Evolutionary conservation across 1,284 basidiomycete genomes (phyloP).

Genomic region (Ganoderma lucidum): DNA sequence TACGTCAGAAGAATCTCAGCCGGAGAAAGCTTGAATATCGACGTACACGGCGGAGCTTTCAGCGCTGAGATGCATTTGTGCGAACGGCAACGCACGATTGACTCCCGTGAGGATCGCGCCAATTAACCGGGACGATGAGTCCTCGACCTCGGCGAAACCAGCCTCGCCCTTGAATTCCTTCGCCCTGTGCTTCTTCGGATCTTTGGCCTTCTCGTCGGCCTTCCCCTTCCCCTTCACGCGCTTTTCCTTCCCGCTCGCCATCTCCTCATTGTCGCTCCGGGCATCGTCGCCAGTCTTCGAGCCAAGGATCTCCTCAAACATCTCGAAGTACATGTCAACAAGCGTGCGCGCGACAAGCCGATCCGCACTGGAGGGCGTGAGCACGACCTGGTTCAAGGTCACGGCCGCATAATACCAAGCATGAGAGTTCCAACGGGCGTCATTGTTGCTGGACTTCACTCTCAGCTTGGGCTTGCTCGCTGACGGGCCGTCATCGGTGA

Average conservation of each 20-base stretch:
- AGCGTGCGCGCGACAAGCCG: slow-evolving; percentile 84
- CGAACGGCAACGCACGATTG: slow-evolving; percentile 95
- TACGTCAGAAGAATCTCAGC: neutral
- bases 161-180: slow-evolving; percentile 61
- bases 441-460: slow-evolving; percentile 35
- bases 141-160: slow-evolving; percentile 79
- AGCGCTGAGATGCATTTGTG: slow-evolving; percentile 71
- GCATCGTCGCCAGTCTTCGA: slow-evolving; percentile 42
- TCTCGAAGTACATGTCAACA: slow-evolving; percentile 94
- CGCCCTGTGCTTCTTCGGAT: slow-evolving; percentile 46
- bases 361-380: slow-evolving; percentile 71
- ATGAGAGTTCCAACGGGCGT: slow-evolving; percentile 44
- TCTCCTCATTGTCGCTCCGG: slow-evolving; percentile 44
- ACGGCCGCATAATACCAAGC: slow-evolving; percentile 89
- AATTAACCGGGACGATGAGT: slow-evolving; percentile 84
- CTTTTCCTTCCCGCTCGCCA: slow-evolving; percentile 43
- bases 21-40: neutral
- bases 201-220: slow-evolving; percentile 37
- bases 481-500: slow-evolving; percentile 35
- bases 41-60: slow-evolving; percentile 51
- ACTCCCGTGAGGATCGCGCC: slow-evolving; percentile 95
- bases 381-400: slow-evolving; percentile 93
- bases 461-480: slow-evolving; percentile 36
- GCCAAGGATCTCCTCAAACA: slow-evolving; percentile 90
- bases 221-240: slow-evolving; percentile 39